Conservation (phyloP, 2,329 filamentous ascomycete species). For the Diaporthe citrichinensis region DNA sequence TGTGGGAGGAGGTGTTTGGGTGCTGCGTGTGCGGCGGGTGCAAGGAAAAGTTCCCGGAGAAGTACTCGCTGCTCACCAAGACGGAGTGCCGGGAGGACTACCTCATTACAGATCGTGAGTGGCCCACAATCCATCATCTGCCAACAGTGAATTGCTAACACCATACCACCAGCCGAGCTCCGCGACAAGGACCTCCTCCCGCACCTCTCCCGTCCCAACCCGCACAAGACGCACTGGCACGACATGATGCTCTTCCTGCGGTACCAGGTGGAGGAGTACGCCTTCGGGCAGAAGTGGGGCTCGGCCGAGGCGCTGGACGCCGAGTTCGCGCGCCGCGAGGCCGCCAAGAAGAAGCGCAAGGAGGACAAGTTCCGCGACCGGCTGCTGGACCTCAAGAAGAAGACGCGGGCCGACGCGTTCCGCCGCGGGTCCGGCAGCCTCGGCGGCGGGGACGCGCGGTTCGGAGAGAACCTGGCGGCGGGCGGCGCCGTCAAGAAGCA, state of each 20-base stretch:
- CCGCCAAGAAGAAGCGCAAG: conserved; percentile 86
- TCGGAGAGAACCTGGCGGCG: conserved; percentile 57
- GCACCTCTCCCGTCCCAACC: conserved; percentile 90
- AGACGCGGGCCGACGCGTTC: conserved; percentile 92
- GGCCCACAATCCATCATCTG: neutral
- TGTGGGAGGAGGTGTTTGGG: conserved; percentile 89
- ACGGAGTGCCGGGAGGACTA: conserved; percentile 97
- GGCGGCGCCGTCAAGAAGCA: conserved; percentile 68
- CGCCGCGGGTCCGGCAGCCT: conserved; percentile 75
- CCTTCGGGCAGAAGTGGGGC: conserved; percentile 92
- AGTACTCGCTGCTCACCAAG: conserved; percentile 95
- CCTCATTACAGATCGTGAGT: conserved; percentile 88
- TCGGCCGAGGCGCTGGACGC: conserved; percentile 86
- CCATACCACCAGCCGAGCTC: conserved; percentile 77
- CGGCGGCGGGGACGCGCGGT: conserved; percentile 84
- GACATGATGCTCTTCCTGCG: conserved; percentile 99
- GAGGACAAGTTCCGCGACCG: conserved; percentile 94
- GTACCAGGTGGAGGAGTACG: conserved; percentile 95
- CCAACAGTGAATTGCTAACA: neutral
- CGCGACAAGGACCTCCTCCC: conserved; percentile 88
- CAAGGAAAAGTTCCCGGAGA: conserved; percentile 92
- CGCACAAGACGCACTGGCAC: conserved; percentile 96
- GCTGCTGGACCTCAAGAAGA: conserved; percentile 90
- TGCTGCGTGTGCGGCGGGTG: conserved; percentile 83
- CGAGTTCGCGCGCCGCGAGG: conserved; percentile 85